A percentile compares a stretch with the other conserved stretches of the same genome.
phyloP scores from a whole-genome alignment of 495 filamentous ascomycete species.

The Hypoxylon fuscum region DNA sequence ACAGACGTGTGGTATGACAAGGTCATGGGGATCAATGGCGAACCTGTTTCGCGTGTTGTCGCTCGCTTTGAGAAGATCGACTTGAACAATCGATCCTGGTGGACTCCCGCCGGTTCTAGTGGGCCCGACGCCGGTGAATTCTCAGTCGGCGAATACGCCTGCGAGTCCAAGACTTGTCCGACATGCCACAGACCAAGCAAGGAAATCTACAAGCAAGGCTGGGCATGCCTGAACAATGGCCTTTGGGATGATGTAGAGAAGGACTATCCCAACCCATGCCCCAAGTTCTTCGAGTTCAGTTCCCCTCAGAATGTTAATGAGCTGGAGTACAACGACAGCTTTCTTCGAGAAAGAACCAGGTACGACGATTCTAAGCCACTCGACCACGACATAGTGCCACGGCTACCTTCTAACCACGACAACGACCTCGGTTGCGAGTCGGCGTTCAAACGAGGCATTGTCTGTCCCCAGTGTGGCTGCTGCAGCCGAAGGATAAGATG shows the following conservation, averaged over 20 bases:
- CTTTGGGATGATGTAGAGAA: too few relatives aligned
- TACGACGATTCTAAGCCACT: constrained; percentile 21
- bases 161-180: constrained; percentile 26
- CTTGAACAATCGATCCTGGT: constrained; percentile 71
- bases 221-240: constrained; percentile 70
- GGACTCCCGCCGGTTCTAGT: constrained; percentile 52
- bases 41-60: constrained; percentile 57
- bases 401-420: constrained; percentile 22
- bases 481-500: constrained; percentile 71
- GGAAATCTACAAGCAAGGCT: constrained; percentile 61
- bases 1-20: constrained; percentile 79
- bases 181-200: constrained; percentile 43
- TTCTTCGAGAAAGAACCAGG: constrained; percentile 58
- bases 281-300: constrained; percentile 68
- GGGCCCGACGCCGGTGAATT: constrained; percentile 16
- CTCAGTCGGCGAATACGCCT: constrained; percentile 19
- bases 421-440: constrained; percentile 48
- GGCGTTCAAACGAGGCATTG: constrained; percentile 63
- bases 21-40: constrained; percentile 18
- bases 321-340: constrained; percentile 65
- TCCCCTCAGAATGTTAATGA: constrained; percentile 37
- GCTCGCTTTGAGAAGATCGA: constrained; percentile 78
- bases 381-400: constrained; percentile 52
- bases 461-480: constrained; percentile 74
- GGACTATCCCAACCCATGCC: too few relatives aligned